Evolutionary conservation across 2,329 filamentous ascomycete species (phyloP).

Genomic region (Drechslera avenae): DNA sequence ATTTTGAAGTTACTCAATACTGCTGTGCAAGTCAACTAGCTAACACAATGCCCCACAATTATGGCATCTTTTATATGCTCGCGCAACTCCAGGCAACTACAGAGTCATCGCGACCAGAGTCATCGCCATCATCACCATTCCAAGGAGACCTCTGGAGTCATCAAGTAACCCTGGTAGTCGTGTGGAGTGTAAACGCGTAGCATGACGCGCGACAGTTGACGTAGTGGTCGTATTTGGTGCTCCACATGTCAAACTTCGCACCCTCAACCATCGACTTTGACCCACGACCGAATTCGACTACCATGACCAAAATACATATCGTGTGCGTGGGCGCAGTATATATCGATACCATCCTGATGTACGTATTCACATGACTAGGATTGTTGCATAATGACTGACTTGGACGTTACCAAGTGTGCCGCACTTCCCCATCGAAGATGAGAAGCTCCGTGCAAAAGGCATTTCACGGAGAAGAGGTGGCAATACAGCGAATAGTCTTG

Average conservation of each 20-base stretch:
- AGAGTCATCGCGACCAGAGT: too few species aligned
- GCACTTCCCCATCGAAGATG: conserved; percentile 71
- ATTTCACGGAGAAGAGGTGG: conserved; percentile 68
- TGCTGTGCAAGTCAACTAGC: too few species aligned
- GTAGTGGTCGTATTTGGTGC: conserved; percentile 5
- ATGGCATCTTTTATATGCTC: too few species aligned
- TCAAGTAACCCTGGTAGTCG: too few species aligned
- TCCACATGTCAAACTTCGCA: conserved; percentile 7
- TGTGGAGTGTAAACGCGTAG: background rate
- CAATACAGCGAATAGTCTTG: conserved; percentile 73
- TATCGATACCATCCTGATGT: conserved; percentile 65
- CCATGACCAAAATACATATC: conserved; percentile 52
- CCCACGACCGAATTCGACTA: background rate
- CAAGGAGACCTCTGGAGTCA: too few species aligned
- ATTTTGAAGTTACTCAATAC: background rate
- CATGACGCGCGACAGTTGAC: conserved; percentile 3
- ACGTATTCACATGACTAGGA: background rate
- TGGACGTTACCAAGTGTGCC: conserved; percentile 58
- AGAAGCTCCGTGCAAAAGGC: conserved; percentile 69
- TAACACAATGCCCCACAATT: too few species aligned
- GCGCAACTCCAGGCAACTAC: too few species aligned
- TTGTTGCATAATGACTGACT: background rate
- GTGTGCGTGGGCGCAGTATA: conserved; percentile 71
- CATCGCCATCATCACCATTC: too few species aligned
- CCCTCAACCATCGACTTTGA: background rate